Percentiles rank a stretch among this genome's conserved stretches.
These are phyloP conservation scores for Pythium phragmitis DNA, from an alignment of 352 stramenopile species.

Conservation along the genomic window DNA sequence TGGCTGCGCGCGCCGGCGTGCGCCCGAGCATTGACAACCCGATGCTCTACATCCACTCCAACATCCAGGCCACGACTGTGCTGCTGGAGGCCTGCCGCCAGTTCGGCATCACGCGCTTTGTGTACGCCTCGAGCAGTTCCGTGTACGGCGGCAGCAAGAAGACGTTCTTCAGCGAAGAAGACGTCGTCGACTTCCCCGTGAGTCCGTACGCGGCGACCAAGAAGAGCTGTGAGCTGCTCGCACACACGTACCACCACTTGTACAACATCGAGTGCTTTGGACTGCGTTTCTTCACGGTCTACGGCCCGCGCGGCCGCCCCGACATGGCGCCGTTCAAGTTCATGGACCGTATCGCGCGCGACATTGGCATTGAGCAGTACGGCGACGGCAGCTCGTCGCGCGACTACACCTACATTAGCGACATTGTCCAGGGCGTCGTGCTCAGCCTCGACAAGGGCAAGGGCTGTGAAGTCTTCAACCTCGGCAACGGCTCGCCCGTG, in stretches of 20 bases:
- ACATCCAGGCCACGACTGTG: constrained; percentile 93
- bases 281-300: constrained; percentile 99
- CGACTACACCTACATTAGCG: constrained; percentile 98
- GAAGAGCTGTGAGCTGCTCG: constrained; percentile 96
- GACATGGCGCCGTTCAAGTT: constrained; percentile 99
- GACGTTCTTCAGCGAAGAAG: constrained; percentile 88
- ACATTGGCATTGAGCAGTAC: constrained; percentile 95
- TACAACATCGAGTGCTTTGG: constrained; percentile 95
- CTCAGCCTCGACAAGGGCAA: constrained; percentile 61
- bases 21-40: constrained; percentile 97
- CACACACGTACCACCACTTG: constrained; percentile 97
- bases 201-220: constrained; percentile 97
- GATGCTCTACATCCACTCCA: constrained; percentile 97
- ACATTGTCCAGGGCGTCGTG: constrained; percentile 96
- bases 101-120: constrained; percentile 92
- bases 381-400: constrained; percentile 93
- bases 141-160: constrained; percentile 95
- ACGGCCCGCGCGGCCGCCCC: constrained; percentile 93
- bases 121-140: constrained; percentile 94
- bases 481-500: constrained; percentile 93
- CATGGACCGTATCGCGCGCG: constrained; percentile 93
- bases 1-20: constrained; percentile 96
- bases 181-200: constrained; percentile 93
- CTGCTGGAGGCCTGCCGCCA: constrained; percentile 92
- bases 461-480: constrained; percentile 96